Percentiles rank a stretch among this genome's conserved stretches.
Evolutionary conservation across 331 rosid genomes (phyloP).

Genomic region (Cydonia oblonga): DNA sequence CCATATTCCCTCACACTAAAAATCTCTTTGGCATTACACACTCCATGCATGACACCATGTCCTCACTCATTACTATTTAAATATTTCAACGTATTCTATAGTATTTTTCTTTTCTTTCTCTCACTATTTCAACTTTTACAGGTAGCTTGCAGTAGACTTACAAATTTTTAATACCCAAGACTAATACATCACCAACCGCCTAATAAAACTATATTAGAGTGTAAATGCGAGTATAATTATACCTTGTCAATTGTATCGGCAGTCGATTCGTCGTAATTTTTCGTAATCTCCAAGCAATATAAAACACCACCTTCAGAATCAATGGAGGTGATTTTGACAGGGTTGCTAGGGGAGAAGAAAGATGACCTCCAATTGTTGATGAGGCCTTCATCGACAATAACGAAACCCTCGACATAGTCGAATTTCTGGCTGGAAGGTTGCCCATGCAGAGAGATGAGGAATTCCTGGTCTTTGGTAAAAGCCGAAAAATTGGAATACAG

Average conservation of each 20-base stretch:
- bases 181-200: neutral
- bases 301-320: conserved; percentile 62
- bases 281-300: conserved; percentile 93
- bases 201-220: neutral
- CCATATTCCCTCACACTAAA: too few relatives aligned
- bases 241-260: conserved; percentile 64
- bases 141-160: neutral
- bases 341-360: conserved; percentile 70
- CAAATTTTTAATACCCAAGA: neutral
- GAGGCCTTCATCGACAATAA: conserved; percentile 84
- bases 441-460: conserved; percentile 74
- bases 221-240: conserved; percentile 12
- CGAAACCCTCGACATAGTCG: conserved; percentile 92
- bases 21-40: too few relatives aligned
- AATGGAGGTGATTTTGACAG: conserved; percentile 71
- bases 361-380: conserved; percentile 95
- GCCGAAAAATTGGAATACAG: conserved; percentile 64
- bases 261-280: conserved; percentile 45
- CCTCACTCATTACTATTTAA: too few relatives aligned
- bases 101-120: neutral
- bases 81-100: neutral
- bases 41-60: too few relatives aligned
- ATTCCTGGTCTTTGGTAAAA: conserved; percentile 72
- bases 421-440: conserved; percentile 39
- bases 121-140: neutral